phyloP scores from a whole-genome alignment of 1,284 basidiomycete species.

The Malassezia sympodialis region DNA sequence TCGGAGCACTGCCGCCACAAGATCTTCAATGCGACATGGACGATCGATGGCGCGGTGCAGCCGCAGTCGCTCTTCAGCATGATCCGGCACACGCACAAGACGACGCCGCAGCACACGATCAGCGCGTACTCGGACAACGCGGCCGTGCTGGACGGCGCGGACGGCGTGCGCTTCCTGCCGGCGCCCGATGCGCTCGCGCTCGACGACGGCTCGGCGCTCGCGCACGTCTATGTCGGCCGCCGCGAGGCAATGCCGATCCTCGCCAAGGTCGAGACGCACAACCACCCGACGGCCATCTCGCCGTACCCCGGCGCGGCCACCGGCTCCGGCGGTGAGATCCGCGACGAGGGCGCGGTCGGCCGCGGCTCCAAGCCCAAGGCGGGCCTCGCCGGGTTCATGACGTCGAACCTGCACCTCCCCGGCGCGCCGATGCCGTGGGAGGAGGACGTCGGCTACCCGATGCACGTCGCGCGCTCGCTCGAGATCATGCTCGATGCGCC shows the following conservation, averaged over 20 bases:
- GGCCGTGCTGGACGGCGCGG: slow-evolving; percentile 74
- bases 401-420: slow-evolving; percentile 64
- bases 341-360: slow-evolving; percentile 93
- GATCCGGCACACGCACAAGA: slow-evolving; percentile 91
- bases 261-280: slow-evolving; percentile 98
- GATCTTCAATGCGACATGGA: slow-evolving; percentile 98
- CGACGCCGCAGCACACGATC: slow-evolving; percentile 62
- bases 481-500: slow-evolving; percentile 98
- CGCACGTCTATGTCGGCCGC: slow-evolving; percentile 27
- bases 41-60: slow-evolving; percentile 63
- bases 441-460: slow-evolving; percentile 62
- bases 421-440: slow-evolving; percentile 40
- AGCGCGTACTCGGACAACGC: slow-evolving; percentile 98
- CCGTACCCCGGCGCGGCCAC: slow-evolving; percentile 96
- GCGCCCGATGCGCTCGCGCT: slow-evolving; percentile 33
- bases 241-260: slow-evolving; percentile 66
- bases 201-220: background rate
- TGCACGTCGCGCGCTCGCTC: slow-evolving; percentile 80
- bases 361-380: slow-evolving; percentile 93
- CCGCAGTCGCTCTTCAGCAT: slow-evolving; percentile 83
- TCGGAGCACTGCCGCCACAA: slow-evolving; percentile 99
- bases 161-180: slow-evolving; percentile 68
- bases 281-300: slow-evolving; percentile 96
- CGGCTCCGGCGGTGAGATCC: slow-evolving; percentile 93
- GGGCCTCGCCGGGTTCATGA: slow-evolving; percentile 82